Base-by-base conservation (phyloP, 2,329 filamentous ascomycete genomes). In the Talaromyces sp. region DNA sequence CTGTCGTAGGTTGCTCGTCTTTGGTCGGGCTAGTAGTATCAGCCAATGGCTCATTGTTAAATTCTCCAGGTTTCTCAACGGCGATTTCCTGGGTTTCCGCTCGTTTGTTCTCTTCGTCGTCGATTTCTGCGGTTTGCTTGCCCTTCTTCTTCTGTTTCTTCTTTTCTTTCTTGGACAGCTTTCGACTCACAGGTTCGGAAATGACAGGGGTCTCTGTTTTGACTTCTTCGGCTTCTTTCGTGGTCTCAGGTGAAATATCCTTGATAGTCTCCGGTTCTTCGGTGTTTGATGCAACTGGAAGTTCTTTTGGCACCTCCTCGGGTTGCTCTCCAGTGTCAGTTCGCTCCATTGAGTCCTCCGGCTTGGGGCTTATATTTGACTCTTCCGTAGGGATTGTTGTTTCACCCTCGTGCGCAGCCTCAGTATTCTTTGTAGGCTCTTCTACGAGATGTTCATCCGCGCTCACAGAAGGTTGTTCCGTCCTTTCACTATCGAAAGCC, bases 91-190 rank as follows among this genome's bases (percentile, higher is more conserved):
- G 63, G 5, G 26, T 10, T 11, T 9, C 48, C 29, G 26, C 26
- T 19, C 17, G 24, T 14, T 27, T 29, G 17, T 2, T 52, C 17
- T 29, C 56, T 19, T 61, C 53, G 10, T 60, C 57, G n/a, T 62
- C 54, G 56, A 55, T 29, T 24, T 57, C 27, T 27, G 51, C 57
- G 19, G 57, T 51, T 26, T 63, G 64, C 38, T 60, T 65, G 7
- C 61, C 62, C 56, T 67, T 67, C 60, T 68, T 68, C 26, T 68
- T 68, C 27, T 69, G 66, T 52, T 66, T 68, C 60, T 67, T 71
- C 55, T 63, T 69, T 64, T 69, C 64, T 59, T 72, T 69, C 31
- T 66, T 69, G 6, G 63, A 60, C 3, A 60, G 38, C 4, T 61
- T 61, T 10, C 59, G 55, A 35, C 50, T 55, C 6, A 52, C 21